Conservation (phyloP, 2,329 filamentous ascomycete species). For the Botrytis squamosa region DNA sequence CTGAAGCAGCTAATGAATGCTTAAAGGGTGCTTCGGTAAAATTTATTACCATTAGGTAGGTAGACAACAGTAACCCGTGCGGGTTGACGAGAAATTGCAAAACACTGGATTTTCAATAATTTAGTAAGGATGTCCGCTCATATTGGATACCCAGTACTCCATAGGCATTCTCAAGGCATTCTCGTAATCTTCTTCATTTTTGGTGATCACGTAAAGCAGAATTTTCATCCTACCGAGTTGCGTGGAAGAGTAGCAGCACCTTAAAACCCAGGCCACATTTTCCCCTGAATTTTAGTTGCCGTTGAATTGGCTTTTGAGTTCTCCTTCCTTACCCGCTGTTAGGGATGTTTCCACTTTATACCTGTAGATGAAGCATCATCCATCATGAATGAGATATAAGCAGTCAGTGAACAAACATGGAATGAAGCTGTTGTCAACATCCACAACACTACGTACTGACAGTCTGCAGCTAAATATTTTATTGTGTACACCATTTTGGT, state of each 20-base stretch:
- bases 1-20: slow-evolving; percentile 2
- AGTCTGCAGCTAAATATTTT: neutral
- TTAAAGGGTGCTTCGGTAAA: slow-evolving; percentile 7
- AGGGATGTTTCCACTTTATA: neutral
- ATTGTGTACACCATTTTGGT: neutral
- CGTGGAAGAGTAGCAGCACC: too few species aligned
- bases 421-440: slow-evolving; percentile 4
- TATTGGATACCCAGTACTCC: neutral
- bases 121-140: neutral
- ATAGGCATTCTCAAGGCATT: neutral
- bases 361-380: neutral
- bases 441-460: neutral
- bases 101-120: neutral
- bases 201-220: neutral
- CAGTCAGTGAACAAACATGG: neutral
- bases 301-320: neutral
- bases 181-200: neutral
- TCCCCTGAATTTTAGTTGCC: neutral
- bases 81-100: neutral
- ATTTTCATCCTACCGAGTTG: neutral
- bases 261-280: neutral
- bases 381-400: neutral
- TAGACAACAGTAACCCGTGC: neutral
- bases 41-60: neutral
- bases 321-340: neutral